These are phyloP conservation scores for Argentina anserina DNA, from an alignment of 306 rosid genomes.

Conservation along the genomic window DNA sequence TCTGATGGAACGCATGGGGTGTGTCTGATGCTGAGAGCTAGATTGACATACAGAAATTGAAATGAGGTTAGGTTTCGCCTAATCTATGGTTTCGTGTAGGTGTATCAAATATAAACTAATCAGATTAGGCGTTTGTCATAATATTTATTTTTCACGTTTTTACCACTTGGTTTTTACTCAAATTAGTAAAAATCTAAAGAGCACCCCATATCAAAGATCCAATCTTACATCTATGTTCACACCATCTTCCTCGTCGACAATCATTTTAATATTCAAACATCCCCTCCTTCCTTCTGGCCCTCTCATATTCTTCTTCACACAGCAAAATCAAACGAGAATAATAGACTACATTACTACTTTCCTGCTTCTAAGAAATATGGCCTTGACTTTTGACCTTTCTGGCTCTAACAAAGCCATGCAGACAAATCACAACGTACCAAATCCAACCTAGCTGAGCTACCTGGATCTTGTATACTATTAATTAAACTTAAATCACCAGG, in stretches of 20 bases:
- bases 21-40: too few species aligned
- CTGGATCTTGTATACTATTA: neutral
- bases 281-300: slow-evolving; percentile 31
- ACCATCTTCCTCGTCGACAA: neutral
- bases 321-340: neutral
- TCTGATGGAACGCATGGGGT: too few species aligned
- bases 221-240: slow-evolving; percentile 34
- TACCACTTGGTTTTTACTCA: too few species aligned
- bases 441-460: neutral
- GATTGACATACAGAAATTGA: too few species aligned
- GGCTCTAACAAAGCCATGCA: neutral
- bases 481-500: neutral
- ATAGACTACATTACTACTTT: too few species aligned
- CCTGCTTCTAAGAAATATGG: neutral
- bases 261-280: slow-evolving; percentile 11
- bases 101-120: too few species aligned
- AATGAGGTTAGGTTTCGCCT: too few species aligned
- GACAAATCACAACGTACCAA: neutral
- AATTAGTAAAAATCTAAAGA: too few species aligned
- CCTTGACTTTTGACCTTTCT: neutral
- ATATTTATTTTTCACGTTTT: too few species aligned
- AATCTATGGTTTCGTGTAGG: too few species aligned
- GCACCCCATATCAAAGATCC: slow-evolving; percentile 42
- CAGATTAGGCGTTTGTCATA: too few species aligned
- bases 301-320: slow-evolving; percentile 26